Evolutionary conservation across 371 early-diverging fungal species (phyloP).

Genomic region (Dinochytrium kinnereticum): DNA sequence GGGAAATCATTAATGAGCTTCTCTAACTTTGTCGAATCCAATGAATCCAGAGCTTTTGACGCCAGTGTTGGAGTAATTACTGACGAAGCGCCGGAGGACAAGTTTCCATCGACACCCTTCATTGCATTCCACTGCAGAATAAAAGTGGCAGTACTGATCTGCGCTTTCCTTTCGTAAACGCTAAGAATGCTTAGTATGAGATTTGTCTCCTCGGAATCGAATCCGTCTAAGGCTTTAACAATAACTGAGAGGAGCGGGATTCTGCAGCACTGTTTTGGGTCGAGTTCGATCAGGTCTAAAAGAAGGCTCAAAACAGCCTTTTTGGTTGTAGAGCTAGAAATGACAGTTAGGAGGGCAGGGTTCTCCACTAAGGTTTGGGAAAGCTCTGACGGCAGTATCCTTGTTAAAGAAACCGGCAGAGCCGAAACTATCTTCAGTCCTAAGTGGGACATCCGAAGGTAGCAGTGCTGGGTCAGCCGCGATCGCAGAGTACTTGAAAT

Average conservation of each 20-base stretch:
- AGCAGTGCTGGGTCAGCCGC: too few relatives aligned
- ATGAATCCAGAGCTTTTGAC: slow-evolving; percentile 65
- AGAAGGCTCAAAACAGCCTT: background rate
- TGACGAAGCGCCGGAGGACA: slow-evolving; percentile 37
- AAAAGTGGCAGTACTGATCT: slow-evolving; percentile 40
- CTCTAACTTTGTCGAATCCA: slow-evolving; percentile 72
- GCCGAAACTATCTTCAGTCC: too few relatives aligned
- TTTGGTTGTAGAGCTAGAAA: background rate
- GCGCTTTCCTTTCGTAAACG: slow-evolving; percentile 41
- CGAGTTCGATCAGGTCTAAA: background rate
- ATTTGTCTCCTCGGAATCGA: background rate
- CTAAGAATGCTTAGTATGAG: background rate
- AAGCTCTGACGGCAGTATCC: background rate
- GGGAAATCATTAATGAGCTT: slow-evolving; percentile 66
- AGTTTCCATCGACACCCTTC: slow-evolving; percentile 9
- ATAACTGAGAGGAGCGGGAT: background rate
- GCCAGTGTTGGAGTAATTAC: slow-evolving; percentile 35
- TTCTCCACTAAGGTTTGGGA: background rate
- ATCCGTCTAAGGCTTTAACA: background rate
- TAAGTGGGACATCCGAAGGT: too few relatives aligned
- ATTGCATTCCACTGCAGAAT: slow-evolving; percentile 35
- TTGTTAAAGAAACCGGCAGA: too few relatives aligned
- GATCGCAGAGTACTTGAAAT: too few relatives aligned
- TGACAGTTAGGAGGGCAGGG: background rate
- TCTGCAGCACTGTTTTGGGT: background rate